Percentiles rank a stretch among this genome's conserved stretches.
phyloP scores from a whole-genome alignment of 225 moss, liverwort and hornwort genomes.

The Lunularia cruciata region DNA sequence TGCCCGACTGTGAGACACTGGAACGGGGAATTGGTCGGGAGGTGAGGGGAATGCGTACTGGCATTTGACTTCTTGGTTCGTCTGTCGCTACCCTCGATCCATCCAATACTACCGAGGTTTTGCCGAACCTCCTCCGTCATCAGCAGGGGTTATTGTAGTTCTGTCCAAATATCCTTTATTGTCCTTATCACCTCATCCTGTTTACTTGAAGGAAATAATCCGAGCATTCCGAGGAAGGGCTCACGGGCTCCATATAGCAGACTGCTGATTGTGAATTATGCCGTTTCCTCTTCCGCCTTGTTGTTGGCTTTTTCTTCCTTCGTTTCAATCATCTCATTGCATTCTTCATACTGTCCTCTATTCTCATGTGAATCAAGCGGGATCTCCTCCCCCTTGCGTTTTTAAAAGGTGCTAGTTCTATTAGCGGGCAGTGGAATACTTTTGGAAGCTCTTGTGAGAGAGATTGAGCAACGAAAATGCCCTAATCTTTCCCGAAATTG shows the following conservation, averaged over 20 bases:
- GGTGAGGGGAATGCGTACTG: conserved; percentile 18
- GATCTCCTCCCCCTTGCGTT: conserved; percentile 8
- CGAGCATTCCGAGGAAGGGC: background rate
- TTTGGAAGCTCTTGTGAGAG: background rate
- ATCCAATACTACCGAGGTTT: background rate
- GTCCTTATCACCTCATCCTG: background rate
- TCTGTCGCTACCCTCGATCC: conserved; percentile 14
- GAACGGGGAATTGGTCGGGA: conserved; percentile 9
- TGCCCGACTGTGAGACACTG: background rate
- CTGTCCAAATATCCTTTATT: background rate
- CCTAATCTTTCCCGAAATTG: conserved; percentile 19
- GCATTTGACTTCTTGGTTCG: conserved; percentile 11
- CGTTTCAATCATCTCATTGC: conserved; percentile 5
- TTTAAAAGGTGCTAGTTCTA: background rate
- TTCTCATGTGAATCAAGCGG: conserved; percentile 3
- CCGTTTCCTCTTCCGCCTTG: conserved; percentile 14
- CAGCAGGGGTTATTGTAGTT: background rate
- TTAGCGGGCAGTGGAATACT: background rate
- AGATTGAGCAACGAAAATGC: conserved; percentile 1
- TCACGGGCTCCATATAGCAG: background rate
- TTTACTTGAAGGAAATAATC: background rate
- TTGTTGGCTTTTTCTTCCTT: conserved; percentile 13
- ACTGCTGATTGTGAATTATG: conserved; percentile 28
- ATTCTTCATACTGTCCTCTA: background rate
- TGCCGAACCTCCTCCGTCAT: background rate